Base-by-base conservation (phyloP, 164 flowering plant species). In the Vitis amurensis region DNA sequence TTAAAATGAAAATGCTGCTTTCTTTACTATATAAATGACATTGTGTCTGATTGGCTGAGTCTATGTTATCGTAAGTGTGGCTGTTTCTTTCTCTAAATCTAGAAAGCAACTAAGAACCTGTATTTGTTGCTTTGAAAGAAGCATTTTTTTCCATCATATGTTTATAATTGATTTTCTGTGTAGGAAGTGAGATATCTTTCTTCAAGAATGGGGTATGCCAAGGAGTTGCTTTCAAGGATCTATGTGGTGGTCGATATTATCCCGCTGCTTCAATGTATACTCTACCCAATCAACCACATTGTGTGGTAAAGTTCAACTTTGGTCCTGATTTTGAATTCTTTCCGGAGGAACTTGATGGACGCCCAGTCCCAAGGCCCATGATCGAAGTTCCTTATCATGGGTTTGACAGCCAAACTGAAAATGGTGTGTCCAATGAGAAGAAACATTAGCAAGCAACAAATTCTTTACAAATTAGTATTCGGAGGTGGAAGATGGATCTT, bases 201-300 rank as follows among this genome's bases (percentile, higher is more conserved):
- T 95, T 86, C 83, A 93, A 88, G 76, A 93, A 93, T 74, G 98
- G 98, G 51, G 74, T 83, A 51, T 91, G 89, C 61, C 98, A 93
- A 80, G 99, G 98, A 48, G 90, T 91, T 74, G 99, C 99, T 69
- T 95, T 88, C 81, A 85, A 75, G 62, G 96, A 91, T 77, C 74
- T 95, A 12, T 78, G 27, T 76, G 99, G 98, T 50, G 99, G 97
- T 52, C 88, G 91, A 44, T 91, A 93, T 78, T 93, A 86, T 61
- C 98, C 98, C 31, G 99, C 99, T 65, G 97, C 99, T 65, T 93
- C 99, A 30, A 89, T 95, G 97, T 95, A 90, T 75, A 90, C 99
- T 16, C 91, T 88, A 63, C 99, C 98, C 11, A 80, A 89, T 73
- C 92, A 95, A 67, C 90, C 94, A 29, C 91, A 89, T 79, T 95